phyloP scores from a whole-genome alignment of 495 filamentous ascomycete genomes.

The Hypoxylon trugodes region DNA sequence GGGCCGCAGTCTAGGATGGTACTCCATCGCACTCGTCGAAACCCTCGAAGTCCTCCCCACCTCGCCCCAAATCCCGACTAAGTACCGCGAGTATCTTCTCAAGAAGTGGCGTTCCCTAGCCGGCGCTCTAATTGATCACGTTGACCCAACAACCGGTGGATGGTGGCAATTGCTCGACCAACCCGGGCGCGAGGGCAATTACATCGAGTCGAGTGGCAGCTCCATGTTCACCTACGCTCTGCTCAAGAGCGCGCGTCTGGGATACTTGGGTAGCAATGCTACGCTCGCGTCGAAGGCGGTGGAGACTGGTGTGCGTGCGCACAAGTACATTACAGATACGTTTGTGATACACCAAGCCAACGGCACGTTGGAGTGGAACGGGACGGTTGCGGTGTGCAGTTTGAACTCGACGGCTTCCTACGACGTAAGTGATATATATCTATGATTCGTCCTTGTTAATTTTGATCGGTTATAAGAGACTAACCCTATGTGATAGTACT shows the following conservation, averaged over 20 bases:
- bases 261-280: constrained; percentile 44
- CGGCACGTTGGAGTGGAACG: constrained; percentile 53
- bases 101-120: constrained; percentile 43
- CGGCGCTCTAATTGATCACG: constrained; percentile 42
- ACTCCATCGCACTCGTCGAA: constrained; percentile 65
- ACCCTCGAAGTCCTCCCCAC: constrained; percentile 58
- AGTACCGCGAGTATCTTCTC: constrained; percentile 16
- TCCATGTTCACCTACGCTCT: constrained; percentile 69
- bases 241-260: constrained; percentile 61
- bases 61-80: constrained; percentile 38
- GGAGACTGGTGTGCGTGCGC: constrained; percentile 45
- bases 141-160: constrained; percentile 55
- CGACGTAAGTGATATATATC: constrained; percentile 47
- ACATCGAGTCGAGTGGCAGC: constrained; percentile 66
- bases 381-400: constrained; percentile 59
- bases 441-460: not conserved
- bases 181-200: constrained; percentile 59
- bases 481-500: constrained; percentile 47
- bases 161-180: constrained; percentile 69
- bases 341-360: constrained; percentile 55
- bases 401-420: constrained; percentile 57
- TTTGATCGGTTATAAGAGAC: constrained; percentile 1
- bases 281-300: constrained; percentile 33
- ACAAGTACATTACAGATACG: constrained; percentile 49
- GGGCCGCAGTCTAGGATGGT: constrained; percentile 69